phyloP scores from a whole-genome alignment of 306 rosid species.

The Prosopis cineraria region DNA sequence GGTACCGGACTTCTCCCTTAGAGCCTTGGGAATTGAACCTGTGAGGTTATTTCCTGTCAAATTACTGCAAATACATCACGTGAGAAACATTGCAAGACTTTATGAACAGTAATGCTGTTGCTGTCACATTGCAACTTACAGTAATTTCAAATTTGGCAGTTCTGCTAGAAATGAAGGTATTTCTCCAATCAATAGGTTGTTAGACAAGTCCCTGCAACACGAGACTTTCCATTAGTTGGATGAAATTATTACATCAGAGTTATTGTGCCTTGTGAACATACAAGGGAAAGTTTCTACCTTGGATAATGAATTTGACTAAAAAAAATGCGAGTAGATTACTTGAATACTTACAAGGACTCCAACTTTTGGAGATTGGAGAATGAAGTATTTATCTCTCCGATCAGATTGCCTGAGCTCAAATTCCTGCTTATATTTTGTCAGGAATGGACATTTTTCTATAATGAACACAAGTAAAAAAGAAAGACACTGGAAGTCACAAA shows the following conservation, averaged over 20 bases:
- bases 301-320: neutral
- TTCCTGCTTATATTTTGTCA: conserved; percentile 13
- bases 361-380: conserved; percentile 21
- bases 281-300: neutral
- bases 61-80: neutral
- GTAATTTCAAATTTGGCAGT: neutral
- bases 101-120: too few species aligned
- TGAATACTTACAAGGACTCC: conserved; percentile 32
- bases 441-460: neutral
- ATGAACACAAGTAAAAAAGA: neutral
- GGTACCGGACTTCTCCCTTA: neutral
- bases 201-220: neutral
- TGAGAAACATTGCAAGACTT: neutral
- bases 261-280: neutral
- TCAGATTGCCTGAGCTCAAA: conserved; percentile 31
- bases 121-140: neutral
- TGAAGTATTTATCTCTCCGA: conserved; percentile 6
- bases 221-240: neutral
- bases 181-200: neutral
- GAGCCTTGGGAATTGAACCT: conserved; percentile 1
- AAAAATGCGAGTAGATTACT: neutral
- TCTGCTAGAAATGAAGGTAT: neutral
- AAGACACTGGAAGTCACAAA: neutral
- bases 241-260: neutral
- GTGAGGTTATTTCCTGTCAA: neutral